phyloP scores from a whole-genome alignment of 345 rosid genomes.

The Rhizophora apiculata region DNA sequence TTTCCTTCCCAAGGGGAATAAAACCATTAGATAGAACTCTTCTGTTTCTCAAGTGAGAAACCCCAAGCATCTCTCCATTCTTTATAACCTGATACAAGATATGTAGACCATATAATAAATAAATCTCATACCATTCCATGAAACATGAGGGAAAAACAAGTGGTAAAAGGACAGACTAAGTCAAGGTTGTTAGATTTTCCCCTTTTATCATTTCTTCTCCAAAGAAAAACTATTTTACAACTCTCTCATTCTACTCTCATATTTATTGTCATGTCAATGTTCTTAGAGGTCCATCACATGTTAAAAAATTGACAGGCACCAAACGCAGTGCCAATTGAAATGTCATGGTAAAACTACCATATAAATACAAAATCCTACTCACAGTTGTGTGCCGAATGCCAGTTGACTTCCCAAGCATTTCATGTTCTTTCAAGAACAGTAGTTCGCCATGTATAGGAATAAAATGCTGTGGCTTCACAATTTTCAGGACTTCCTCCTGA shows the following conservation, averaged over 20 bases:
- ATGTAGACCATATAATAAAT: background rate
- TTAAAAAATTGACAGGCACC: too few species aligned
- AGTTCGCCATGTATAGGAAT: constrained; percentile 98
- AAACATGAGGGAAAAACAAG: constrained; percentile 1
- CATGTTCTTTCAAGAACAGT: constrained; percentile 93
- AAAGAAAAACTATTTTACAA: too few species aligned
- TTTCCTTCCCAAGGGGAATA: constrained; percentile 87
- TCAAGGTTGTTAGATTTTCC: too few species aligned
- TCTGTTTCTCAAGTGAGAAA: constrained; percentile 93
- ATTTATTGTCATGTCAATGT: too few species aligned
- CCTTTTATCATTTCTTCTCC: too few species aligned
- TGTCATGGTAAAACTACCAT: background rate
- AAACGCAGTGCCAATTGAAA: too few species aligned
- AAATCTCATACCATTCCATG: background rate
- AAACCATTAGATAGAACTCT: constrained; percentile 94
- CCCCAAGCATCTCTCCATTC: constrained; percentile 99
- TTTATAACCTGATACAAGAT: constrained; percentile 72
- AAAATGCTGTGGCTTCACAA: constrained; percentile 98
- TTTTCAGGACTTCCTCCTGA: constrained; percentile 94
- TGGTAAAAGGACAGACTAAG: background rate
- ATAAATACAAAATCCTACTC: constrained; percentile 33
- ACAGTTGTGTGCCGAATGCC: constrained; percentile 94
- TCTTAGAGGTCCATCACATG: too few species aligned
- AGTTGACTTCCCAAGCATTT: constrained; percentile 85
- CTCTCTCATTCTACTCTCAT: too few species aligned